These are phyloP conservation scores for Botrytis elliptica DNA, from an alignment of 2,329 filamentous ascomycete species.

Conservation along the genomic window DNA sequence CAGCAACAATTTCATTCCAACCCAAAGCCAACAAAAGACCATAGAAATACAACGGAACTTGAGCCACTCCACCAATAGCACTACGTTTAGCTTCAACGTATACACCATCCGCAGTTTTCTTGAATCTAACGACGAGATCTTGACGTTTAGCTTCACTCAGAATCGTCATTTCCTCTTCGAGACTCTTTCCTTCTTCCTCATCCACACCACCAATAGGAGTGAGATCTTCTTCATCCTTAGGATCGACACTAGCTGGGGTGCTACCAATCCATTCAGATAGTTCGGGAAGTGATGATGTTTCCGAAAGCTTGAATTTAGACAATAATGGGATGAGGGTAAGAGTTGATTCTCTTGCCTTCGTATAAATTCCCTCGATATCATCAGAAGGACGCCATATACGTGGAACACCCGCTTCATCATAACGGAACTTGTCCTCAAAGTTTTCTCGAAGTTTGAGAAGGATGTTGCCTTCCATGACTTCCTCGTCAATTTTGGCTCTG, in stretches of 20 bases:
- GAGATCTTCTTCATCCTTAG: constrained; percentile 87
- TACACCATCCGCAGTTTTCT: constrained; percentile 96
- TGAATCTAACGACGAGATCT: constrained; percentile 91
- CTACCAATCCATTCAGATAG: constrained; percentile 79
- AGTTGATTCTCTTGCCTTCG: constrained; percentile 86
- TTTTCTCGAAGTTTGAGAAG: constrained; percentile 94
- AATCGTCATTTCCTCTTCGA: constrained; percentile 97
- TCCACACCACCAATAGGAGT: constrained; percentile 89
- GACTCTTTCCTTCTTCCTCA: constrained; percentile 87
- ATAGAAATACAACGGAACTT: constrained; percentile 94
- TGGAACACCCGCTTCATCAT: constrained; percentile 91
- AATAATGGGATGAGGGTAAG: constrained; percentile 87
- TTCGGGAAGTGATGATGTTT: constrained; percentile 75
- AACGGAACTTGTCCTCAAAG: constrained; percentile 99
- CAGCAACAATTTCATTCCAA: constrained; percentile 98
- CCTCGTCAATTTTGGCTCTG: constrained; percentile 88
- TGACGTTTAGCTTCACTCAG: constrained; percentile 85
- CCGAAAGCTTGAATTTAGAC: constrained; percentile 74
- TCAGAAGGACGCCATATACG: constrained; percentile 96
- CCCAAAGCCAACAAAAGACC: constrained; percentile 82
- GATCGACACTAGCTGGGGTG: constrained; percentile 69
- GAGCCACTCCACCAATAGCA: constrained; percentile 90
- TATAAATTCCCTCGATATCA: constrained; percentile 96
- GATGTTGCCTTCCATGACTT: constrained; percentile 97
- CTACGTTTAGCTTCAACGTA: constrained; percentile 98